A percentile compares a stretch with the other conserved stretches of the same genome.
Conservation (phyloP, 257 asterid species). For the Solanum chilense region DNA sequence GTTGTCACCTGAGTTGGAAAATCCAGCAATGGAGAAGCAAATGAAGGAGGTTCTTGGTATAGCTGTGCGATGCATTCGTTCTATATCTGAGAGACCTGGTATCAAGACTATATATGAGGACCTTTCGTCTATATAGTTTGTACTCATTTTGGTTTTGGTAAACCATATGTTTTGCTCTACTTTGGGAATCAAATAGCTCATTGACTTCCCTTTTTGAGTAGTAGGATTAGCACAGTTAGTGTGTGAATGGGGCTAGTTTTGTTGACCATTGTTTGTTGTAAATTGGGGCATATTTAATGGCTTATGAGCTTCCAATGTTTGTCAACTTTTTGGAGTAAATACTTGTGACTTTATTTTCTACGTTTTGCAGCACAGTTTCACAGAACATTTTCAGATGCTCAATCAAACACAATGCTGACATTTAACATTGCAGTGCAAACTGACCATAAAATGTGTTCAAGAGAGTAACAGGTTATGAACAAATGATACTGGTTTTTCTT, state of each 20-base stretch:
- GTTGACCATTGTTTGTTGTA: conserved; percentile 24
- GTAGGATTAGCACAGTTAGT: conserved; percentile 31
- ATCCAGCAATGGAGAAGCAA: conserved; percentile 67
- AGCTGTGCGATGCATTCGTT: conserved; percentile 69
- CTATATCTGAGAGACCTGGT: conserved; percentile 89
- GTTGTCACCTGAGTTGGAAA: conserved; percentile 36
- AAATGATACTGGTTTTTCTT: background rate
- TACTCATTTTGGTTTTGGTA: background rate
- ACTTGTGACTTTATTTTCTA: background rate
- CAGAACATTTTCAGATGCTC: background rate
- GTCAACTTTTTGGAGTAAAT: background rate
- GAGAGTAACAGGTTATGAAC: background rate
- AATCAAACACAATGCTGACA: background rate
- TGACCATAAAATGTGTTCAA: background rate
- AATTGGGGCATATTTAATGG: conserved; percentile 17
- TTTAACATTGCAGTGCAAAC: background rate
- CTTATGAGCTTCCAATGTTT: background rate
- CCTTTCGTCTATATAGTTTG: conserved; percentile 70
- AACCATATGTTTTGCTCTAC: background rate
- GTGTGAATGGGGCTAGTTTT: conserved; percentile 12
- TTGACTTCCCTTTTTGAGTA: conserved; percentile 57
- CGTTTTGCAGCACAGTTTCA: background rate
- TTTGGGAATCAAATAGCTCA: conserved; percentile 79
- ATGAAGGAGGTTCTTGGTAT: conserved; percentile 91
- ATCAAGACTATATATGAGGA: conserved; percentile 92